Base-by-base conservation (phyloP, 1,284 basidiomycete species). In the Kwoniella shivajii region DNA sequence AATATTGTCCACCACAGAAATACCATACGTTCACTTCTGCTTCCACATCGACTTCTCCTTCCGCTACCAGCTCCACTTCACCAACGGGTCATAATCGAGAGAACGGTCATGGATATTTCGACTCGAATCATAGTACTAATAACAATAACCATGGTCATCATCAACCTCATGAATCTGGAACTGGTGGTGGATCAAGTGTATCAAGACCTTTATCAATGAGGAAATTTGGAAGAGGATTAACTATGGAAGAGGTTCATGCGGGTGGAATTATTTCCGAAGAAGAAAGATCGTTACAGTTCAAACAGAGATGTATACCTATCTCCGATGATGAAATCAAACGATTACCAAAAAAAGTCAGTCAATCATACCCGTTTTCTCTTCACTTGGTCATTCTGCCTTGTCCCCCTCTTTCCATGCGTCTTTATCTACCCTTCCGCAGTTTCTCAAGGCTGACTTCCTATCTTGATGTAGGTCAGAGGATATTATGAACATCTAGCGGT, bases 401-500 rank as follows among this genome's bases (percentile, higher is more conserved):
- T 27, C 10, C 18, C 43, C 7, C 31, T 50, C 16, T 27, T 41
- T 5, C 24, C 16, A 18, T 24, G 22, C 20, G 20, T 43, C 6
- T 10, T 43, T 43, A 4, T 20, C 6, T 39, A 20, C 11, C n/a
- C n/a, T n/a, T n/a, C n/a, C n/a, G n/a, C n/a, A n/a, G n/a, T n/a
- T n/a, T n/a, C n/a, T n/a, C n/a, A n/a, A n/a, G n/a, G n/a, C n/a
- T n/a, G n/a, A n/a, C n/a, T n/a, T n/a, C n/a, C n/a, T n/a, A n/a
- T n/a, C n/a, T n/a, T n/a, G n/a, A n/a, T n/a, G n/a, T n/a, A 50
- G 37, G 11, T 38, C 13, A 29, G 48, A 24, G 14, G 27, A 11
- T 78, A 78, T 50, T 78, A 78, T 49, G 50, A 64, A 29, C 42
- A 74, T 34, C 57, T 78, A 27, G 68, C 74, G 0, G 27, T 55